phyloP scores from a whole-genome alignment of 352 stramenopile species.

The Globisporangium cederbergense region DNA sequence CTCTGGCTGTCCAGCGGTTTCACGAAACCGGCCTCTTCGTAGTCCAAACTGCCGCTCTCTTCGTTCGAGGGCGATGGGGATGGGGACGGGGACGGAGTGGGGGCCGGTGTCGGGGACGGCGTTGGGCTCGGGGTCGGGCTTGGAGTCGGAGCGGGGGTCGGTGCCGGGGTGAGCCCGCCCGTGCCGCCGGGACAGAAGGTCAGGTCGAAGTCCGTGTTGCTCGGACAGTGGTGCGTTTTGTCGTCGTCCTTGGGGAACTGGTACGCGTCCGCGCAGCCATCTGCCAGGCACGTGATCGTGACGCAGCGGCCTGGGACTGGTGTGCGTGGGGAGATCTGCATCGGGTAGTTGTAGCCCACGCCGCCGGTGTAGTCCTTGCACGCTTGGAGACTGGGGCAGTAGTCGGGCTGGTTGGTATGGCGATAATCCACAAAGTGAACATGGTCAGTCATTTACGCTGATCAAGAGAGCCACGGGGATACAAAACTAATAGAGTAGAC shows the following conservation, averaged over 20 bases:
- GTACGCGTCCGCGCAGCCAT: conserved; percentile 62
- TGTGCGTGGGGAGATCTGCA: conserved; percentile 52
- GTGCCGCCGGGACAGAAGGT: conserved; percentile 54
- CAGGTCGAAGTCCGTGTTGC: conserved; percentile 40
- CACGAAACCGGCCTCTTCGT: conserved; percentile 9
- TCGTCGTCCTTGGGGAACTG: conserved; percentile 63
- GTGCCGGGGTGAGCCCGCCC: conserved; percentile 29
- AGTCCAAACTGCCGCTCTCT: conserved; percentile 10
- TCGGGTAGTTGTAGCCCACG: conserved; percentile 60
- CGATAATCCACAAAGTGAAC: not conserved
- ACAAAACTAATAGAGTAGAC: conserved; percentile 3
- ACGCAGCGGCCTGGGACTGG: conserved; percentile 35
- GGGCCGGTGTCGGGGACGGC: conserved; percentile 27
- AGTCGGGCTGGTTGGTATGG: conserved; percentile 22
- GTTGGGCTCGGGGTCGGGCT: conserved; percentile 28
- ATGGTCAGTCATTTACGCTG: not conserved
- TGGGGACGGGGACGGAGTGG: conserved; percentile 23
- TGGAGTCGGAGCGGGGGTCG: conserved; percentile 26
- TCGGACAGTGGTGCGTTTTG: conserved; percentile 55
- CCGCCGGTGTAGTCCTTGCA: conserved; percentile 54
- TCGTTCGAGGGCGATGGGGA: conserved; percentile 13
- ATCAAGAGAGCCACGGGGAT: too few relatives aligned
- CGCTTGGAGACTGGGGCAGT: conserved; percentile 42
- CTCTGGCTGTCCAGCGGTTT: conserved; percentile 18
- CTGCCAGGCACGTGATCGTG: conserved; percentile 39